Evolutionary conservation across 495 filamentous ascomycete species (phyloP), one percentile per base, ranked within the genome.

Genomic region (Schizothecium vesticola): DNA sequence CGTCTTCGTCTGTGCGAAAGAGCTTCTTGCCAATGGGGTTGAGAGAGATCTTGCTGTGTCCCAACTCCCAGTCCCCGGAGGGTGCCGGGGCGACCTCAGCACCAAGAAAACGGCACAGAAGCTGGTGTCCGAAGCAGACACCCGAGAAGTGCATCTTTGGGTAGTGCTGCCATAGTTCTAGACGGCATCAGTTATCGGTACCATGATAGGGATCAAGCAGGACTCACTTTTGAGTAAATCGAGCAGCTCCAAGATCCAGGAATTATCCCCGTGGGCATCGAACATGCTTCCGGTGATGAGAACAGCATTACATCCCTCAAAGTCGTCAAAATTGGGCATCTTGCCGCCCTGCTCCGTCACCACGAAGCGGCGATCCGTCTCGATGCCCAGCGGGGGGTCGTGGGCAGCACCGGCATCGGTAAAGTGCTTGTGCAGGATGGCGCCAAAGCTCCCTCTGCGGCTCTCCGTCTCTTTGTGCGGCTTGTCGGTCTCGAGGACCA

Each of bases 111-210:
- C 92, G 85, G 3, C 86, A 91, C 55, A 95, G 80, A 58, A 96
- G 90, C 77, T 96, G 92, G 74, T 96, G 92, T 23, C 92, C 93
- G 74, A 93, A 96, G 74, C 92, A 96, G 36, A 93, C 86, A 12
- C 91, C 92, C 24, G 94, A 84, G 36, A 93, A 73, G 68, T 78
- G 80, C 13, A 87, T 76, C 10, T 76, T 63, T 0, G 83, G 83
- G 64, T 77, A 82, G 0, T 77, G 55, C 0, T 12, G 55, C 70
- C 81, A 80, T 19, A 73, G 69, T 31, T 74, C 60, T 75, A 6
- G 3, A 6, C 6, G 26, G 3, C 26, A 28, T 28, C 26, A 28
- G 26, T n/a, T n/a, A n/a, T 6, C 26, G 31, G 16, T 24, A 16
- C 22, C 36, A n/a, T n/a, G n/a, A n/a, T n/a, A n/a, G n/a, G n/a